Conservation (phyloP, 371 early-diverging fungal species). For the Entomophthora muscae region DNA sequence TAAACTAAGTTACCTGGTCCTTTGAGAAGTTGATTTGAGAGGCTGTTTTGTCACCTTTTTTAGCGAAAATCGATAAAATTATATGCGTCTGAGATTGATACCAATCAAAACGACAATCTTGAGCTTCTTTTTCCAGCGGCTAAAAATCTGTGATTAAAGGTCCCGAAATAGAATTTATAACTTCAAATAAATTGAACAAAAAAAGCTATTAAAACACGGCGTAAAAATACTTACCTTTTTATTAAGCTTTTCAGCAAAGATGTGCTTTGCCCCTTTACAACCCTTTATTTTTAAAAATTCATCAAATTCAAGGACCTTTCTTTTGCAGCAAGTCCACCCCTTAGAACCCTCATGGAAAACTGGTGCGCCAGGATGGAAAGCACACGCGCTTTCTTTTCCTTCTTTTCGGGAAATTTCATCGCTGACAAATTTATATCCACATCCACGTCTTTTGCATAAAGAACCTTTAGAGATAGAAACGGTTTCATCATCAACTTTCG, state of each 20-base stretch:
- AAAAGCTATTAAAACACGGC: constrained; percentile 5
- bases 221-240: constrained; percentile 1
- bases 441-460: constrained; percentile 68
- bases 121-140: constrained; percentile 26
- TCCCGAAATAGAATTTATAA: neutral
- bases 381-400: constrained; percentile 36
- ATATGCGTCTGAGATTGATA: constrained; percentile 64
- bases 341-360: constrained; percentile 89
- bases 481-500: constrained; percentile 21
- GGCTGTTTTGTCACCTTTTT: constrained; percentile 51
- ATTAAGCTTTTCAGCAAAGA: constrained; percentile 36
- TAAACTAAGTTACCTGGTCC: constrained; percentile 11
- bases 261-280: constrained; percentile 65
- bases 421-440: constrained; percentile 43
- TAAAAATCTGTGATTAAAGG: constrained; percentile 10
- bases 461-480: constrained; percentile 62
- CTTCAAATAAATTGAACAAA: neutral
- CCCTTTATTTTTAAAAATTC: constrained; percentile 89
- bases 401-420: constrained; percentile 38
- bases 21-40: constrained; percentile 42
- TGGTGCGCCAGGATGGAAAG: constrained; percentile 73
- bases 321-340: constrained; percentile 76
- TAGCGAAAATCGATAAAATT: constrained; percentile 80
- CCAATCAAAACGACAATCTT: constrained; percentile 80
- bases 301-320: constrained; percentile 89